Percentiles rank a stretch among this genome's conserved stretches.
These are phyloP conservation scores for Elongisporangium senticosum DNA, from an alignment of 352 stramenopile genomes.

Conservation along the genomic window DNA sequence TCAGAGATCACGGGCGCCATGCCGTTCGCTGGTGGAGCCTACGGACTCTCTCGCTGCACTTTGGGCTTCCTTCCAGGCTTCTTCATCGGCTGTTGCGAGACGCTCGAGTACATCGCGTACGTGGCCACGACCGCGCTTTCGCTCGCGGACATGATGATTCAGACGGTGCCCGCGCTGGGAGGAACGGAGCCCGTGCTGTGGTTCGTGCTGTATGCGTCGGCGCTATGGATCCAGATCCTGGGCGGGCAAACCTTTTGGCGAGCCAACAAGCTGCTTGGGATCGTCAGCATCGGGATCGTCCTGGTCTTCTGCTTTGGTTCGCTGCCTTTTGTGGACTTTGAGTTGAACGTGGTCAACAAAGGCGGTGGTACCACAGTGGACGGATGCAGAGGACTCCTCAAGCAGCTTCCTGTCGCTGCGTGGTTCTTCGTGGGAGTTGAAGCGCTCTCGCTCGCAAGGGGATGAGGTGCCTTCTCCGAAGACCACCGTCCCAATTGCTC, in stretches of 20 bases:
- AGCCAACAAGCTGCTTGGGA: not conserved
- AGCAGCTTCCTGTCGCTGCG: slow-evolving; percentile 16
- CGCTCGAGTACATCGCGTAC: not conserved
- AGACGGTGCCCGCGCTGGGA: not conserved
- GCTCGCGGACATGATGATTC: not conserved
- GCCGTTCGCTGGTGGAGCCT: not conserved
- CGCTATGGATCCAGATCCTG: not conserved
- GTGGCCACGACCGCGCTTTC: not conserved
- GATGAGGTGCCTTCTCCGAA: slow-evolving; percentile 7
- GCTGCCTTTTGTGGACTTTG: not conserved
- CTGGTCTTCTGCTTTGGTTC: not conserved
- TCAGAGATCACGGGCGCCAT: not conserved
- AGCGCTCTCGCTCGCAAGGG: slow-evolving; percentile 6
- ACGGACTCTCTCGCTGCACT: not conserved
- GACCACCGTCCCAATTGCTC: slow-evolving; percentile 24
- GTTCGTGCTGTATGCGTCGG: not conserved
- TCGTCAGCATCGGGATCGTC: not conserved
- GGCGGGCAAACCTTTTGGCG: not conserved
- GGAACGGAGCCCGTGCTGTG: not conserved
- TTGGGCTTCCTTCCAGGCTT: not conserved
- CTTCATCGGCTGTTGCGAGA: slow-evolving; percentile 1
- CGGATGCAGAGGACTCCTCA: slow-evolving; percentile 7
- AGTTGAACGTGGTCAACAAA: not conserved
- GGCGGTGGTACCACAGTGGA: not conserved
- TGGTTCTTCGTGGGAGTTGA: slow-evolving; percentile 23